A percentile compares a stretch with the other conserved stretches of the same genome.
These are phyloP conservation scores for Herpetospermum pedunculosum DNA, from an alignment of 306 rosid species.

Conservation along the genomic window DNA sequence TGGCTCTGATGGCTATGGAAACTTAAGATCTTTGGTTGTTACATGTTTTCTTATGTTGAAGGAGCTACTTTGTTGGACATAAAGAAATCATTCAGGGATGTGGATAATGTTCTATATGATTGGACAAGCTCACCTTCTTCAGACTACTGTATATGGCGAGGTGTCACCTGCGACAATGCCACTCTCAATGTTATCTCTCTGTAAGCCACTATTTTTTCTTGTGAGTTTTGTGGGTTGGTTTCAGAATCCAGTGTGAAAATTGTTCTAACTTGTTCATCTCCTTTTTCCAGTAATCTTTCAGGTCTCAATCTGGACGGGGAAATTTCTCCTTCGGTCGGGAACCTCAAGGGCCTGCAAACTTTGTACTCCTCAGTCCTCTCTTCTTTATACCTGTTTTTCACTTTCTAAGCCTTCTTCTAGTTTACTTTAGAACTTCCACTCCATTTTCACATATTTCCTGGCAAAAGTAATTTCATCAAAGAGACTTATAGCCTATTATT, in stretches of 20 bases:
- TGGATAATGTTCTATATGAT: conserved; percentile 79
- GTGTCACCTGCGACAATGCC: conserved; percentile 74
- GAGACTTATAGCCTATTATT: background rate
- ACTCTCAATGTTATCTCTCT: conserved; percentile 75
- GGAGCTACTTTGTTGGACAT: conserved; percentile 74
- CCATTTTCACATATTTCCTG: background rate
- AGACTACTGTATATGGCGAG: conserved; percentile 93
- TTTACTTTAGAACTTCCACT: background rate
- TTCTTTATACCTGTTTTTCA: background rate
- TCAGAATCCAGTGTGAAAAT: background rate
- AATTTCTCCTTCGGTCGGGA: conserved; percentile 79
- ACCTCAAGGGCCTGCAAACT: conserved; percentile 53
- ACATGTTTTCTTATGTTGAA: conserved; percentile 23
- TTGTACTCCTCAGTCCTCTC: conserved; percentile 33
- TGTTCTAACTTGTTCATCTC: conserved; percentile 2
- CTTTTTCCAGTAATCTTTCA: conserved; percentile 56
- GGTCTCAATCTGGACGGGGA: conserved; percentile 85
- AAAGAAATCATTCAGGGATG: conserved; percentile 85
- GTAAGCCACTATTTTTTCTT: conserved; percentile 33
- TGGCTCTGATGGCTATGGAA: conserved; percentile 5
- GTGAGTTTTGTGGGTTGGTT: background rate
- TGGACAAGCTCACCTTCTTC: conserved; percentile 76
- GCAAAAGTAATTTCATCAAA: background rate
- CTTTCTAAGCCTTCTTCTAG: background rate
- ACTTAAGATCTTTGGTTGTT: background rate